phyloP scores from a whole-genome alignment of 352 stramenopile genomes.

The Phytopythium helicoides region DNA sequence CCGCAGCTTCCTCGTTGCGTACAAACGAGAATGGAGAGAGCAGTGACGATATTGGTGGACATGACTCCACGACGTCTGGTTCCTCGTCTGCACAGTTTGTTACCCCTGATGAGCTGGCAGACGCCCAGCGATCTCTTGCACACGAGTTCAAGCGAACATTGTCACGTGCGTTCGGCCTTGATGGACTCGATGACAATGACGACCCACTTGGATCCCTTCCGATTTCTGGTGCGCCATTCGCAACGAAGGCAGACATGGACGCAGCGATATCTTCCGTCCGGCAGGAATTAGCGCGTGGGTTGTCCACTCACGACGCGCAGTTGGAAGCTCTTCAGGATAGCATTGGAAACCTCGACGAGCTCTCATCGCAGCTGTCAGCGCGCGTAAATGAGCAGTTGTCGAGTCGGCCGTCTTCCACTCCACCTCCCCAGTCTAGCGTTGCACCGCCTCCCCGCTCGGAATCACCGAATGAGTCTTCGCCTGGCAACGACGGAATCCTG shows the following conservation, averaged over 20 bases:
- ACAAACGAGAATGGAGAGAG: neutral
- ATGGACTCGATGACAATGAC: conserved; percentile 14
- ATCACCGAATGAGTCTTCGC: neutral
- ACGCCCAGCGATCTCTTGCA: conserved; percentile 41
- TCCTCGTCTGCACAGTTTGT: conserved; percentile 17
- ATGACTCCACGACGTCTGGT: no score
- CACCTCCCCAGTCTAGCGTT: neutral
- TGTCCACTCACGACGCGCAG: conserved; percentile 34
- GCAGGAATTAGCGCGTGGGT: conserved; percentile 25
- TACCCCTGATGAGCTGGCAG: conserved; percentile 42
- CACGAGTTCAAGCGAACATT: conserved; percentile 45
- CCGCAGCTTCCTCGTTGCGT: neutral
- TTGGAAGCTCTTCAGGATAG: conserved; percentile 32
- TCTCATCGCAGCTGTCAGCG: conserved; percentile 5
- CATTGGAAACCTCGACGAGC: conserved; percentile 28
- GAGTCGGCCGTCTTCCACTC: neutral
- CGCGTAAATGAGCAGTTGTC: conserved; percentile 5
- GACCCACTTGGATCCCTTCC: conserved; percentile 7
- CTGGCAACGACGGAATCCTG: conserved; percentile 14
- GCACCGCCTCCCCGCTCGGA: neutral
- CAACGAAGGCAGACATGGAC: conserved; percentile 38
- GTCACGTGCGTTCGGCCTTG: conserved; percentile 34
- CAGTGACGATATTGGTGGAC: no score
- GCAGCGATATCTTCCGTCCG: conserved; percentile 42
- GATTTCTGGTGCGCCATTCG: conserved; percentile 31